Percentiles rank a stretch among this genome's conserved stretches.
These are phyloP conservation scores for Scenedesmus sp. DNA, from an alignment of 163 green algal species.

Conservation along the genomic window DNA sequence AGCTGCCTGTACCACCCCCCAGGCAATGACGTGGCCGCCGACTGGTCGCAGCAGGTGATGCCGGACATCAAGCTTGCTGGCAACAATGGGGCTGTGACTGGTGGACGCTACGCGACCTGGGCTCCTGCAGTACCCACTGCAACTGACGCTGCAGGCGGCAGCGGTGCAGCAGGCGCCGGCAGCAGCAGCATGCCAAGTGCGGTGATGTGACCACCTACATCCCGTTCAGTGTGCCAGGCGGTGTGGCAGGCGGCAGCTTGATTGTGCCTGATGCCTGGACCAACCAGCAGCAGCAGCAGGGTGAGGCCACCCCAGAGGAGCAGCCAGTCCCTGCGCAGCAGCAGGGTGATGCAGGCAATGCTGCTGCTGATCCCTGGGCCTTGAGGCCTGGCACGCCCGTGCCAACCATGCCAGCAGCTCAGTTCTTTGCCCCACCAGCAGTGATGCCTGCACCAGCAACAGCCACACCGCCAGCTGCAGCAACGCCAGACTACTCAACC, in stretches of 20 bases:
- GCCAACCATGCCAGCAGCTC: background rate
- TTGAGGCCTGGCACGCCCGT: background rate
- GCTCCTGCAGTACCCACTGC: background rate
- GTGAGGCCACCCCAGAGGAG: background rate
- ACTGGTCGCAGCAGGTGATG: slow-evolving; percentile 41
- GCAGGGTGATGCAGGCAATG: background rate
- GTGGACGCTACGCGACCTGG: background rate
- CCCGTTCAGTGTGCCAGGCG: background rate
- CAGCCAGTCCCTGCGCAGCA: background rate
- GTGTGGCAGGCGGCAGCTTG: background rate
- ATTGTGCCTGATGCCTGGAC: background rate
- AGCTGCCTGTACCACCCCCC: slow-evolving; percentile 40
- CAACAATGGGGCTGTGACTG: too few relatives aligned
- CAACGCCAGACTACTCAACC: background rate
- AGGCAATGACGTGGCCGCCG: slow-evolving; percentile 36
- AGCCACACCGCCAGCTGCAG: background rate
- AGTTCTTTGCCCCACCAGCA: background rate
- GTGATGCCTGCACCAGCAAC: background rate
- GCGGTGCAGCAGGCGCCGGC: background rate
- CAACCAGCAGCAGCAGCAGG: slow-evolving; percentile 8
- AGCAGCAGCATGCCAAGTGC: background rate
- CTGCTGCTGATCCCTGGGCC: background rate
- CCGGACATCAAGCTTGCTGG: background rate
- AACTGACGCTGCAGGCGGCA: background rate
- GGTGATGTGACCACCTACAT: background rate